Conservation (phyloP, 2,329 filamentous ascomycete species). For the Colletotrichum aenigma region DNA sequence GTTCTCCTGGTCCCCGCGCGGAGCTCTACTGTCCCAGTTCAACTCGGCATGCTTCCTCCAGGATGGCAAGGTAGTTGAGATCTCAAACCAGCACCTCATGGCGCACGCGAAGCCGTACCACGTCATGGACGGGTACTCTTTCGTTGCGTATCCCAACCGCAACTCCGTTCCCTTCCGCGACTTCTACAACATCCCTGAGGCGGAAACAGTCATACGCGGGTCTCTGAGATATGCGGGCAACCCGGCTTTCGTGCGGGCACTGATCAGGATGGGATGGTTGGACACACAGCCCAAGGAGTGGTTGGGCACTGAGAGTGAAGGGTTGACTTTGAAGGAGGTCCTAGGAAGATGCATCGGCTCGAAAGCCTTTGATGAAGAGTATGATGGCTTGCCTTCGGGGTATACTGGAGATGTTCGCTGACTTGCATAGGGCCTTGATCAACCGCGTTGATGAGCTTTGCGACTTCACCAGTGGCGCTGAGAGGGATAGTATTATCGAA, state of each 20-base stretch:
- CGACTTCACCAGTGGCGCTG: slow-evolving; percentile 61
- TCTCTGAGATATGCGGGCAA: slow-evolving; percentile 73
- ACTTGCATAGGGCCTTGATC: slow-evolving; percentile 40
- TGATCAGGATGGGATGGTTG: slow-evolving; percentile 73
- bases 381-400: background rate
- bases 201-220: slow-evolving; percentile 69
- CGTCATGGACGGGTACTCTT: slow-evolving; percentile 60
- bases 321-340: slow-evolving; percentile 73
- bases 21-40: slow-evolving; percentile 69
- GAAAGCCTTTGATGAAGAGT: slow-evolving; percentile 75
- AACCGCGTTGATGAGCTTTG: slow-evolving; percentile 67
- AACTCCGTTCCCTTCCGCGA: slow-evolving; percentile 70
- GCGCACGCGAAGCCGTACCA: slow-evolving; percentile 69
- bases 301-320: slow-evolving; percentile 85
- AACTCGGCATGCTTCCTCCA: slow-evolving; percentile 70
- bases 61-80: slow-evolving; percentile 58
- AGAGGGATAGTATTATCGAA: slow-evolving; percentile 65
- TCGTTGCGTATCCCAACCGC: slow-evolving; percentile 74
- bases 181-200: slow-evolving; percentile 73
- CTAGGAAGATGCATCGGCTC: slow-evolving; percentile 69
- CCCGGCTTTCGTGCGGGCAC: slow-evolving; percentile 69
- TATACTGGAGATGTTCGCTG: background rate
- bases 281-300: background rate
- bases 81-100: slow-evolving; percentile 60
- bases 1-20: slow-evolving; percentile 71